A percentile compares a stretch with the other conserved stretches of the same genome.
Conservation (phyloP, 208 protist genomes). For the Leishmania lainsoni region DNA sequence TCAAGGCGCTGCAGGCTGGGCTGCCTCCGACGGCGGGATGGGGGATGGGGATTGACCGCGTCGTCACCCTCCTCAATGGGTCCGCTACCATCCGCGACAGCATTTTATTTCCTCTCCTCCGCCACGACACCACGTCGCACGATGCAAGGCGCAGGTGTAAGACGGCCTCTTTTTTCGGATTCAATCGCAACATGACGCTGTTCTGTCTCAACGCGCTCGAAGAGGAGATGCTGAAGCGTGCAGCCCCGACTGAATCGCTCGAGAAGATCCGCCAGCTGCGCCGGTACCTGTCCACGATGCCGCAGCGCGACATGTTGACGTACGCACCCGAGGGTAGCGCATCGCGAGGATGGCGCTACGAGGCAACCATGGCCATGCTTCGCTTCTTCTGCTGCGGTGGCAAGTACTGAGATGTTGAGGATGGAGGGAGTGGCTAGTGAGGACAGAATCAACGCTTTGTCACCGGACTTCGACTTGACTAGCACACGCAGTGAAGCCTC, state of each 20-base stretch:
- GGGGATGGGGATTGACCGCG: constrained; percentile 96
- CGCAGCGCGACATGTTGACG: constrained; percentile 19
- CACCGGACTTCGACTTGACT: neutral
- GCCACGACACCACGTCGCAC: constrained; percentile 69
- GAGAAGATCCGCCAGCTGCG: constrained; percentile 71
- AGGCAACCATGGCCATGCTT: constrained; percentile 66
- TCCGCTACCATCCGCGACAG: constrained; percentile 83
- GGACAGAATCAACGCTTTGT: neutral
- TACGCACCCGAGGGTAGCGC: constrained; percentile 12
- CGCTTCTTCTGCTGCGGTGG: constrained; percentile 65
- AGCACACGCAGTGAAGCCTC: too few relatives aligned
- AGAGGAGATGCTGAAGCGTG: constrained; percentile 70
- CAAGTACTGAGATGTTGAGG: constrained; percentile 14
- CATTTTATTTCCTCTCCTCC: constrained; percentile 89
- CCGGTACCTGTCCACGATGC: constrained; percentile 50
- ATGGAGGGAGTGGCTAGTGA: neutral
- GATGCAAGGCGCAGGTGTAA: constrained; percentile 74
- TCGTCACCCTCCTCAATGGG: constrained; percentile 94
- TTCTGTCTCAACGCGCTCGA: constrained; percentile 83
- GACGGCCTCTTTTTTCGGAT: constrained; percentile 83
- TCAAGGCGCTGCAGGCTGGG: constrained; percentile 94
- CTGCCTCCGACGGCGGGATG: constrained; percentile 95
- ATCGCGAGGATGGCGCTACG: constrained; percentile 52
- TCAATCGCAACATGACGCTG: constrained; percentile 83
- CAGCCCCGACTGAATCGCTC: constrained; percentile 44